Percentiles rank a stretch among this genome's conserved stretches.
These are phyloP conservation scores for Mucor lusitanicus DNA, from an alignment of 371 early-diverging fungal species.

Conservation along the genomic window DNA sequence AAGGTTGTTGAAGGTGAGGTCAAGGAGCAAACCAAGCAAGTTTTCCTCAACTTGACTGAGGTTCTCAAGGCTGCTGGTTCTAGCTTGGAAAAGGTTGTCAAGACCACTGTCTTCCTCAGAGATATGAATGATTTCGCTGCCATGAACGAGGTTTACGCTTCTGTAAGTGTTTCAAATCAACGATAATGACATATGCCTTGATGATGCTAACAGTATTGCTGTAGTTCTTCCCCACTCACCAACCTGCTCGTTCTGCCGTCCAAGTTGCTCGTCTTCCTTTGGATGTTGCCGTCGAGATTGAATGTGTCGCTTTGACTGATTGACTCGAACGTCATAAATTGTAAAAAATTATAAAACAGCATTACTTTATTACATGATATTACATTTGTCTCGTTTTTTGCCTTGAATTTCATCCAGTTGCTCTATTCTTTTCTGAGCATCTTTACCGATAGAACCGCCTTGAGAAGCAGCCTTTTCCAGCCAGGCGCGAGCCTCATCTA, in stretches of 20 bases:
- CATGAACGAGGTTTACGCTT: constrained; percentile 78
- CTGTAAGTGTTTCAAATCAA: constrained; percentile 27
- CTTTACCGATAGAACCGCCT: constrained; percentile 51
- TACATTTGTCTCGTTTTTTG: constrained; percentile 29
- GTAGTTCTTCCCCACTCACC: constrained; percentile 57
- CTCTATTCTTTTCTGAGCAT: constrained; percentile 39
- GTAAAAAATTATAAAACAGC: not conserved
- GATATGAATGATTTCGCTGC: constrained; percentile 80
- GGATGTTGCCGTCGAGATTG: constrained; percentile 81
- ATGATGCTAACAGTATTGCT: not conserved
- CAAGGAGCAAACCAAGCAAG: constrained; percentile 61
- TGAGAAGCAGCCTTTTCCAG: constrained; percentile 28
- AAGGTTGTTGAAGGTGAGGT: constrained; percentile 42
- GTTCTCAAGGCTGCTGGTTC: constrained; percentile 75
- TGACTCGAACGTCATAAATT: constrained; percentile 1
- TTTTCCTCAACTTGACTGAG: constrained; percentile 68
- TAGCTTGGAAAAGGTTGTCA: constrained; percentile 72
- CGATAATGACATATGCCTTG: not conserved
- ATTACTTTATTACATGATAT: constrained; percentile 37
- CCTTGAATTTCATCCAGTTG: constrained; percentile 26
- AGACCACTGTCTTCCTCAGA: constrained; percentile 83
- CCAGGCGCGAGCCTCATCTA: constrained; percentile 35
- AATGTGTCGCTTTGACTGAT: constrained; percentile 62
- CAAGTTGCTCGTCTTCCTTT: constrained; percentile 81
- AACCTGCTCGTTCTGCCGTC: constrained; percentile 81